Conservation (phyloP, 208 protist species). For the Vickermania ingenoplastis region DNA sequence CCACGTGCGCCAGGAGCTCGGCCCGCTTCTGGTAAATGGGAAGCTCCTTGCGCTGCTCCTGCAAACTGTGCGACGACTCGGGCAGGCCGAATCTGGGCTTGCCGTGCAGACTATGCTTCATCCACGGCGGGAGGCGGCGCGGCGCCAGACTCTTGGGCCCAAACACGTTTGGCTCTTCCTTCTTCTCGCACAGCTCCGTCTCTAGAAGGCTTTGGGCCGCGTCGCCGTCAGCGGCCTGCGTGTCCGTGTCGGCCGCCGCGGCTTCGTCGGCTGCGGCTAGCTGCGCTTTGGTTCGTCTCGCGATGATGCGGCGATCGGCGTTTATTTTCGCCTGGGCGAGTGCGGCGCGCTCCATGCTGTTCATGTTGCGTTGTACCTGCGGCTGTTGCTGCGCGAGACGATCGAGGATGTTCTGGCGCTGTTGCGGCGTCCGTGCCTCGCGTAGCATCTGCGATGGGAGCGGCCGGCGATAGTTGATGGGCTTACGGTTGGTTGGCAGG, state of each 20-base stretch:
- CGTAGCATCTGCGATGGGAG: constrained; percentile 76
- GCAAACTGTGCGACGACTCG: constrained; percentile 38
- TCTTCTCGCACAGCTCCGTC: constrained; percentile 50
- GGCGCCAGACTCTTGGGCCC: constrained; percentile 29
- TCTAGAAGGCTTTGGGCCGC: constrained; percentile 39
- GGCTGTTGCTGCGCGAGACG: constrained; percentile 43
- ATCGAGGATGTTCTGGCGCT: constrained; percentile 70
- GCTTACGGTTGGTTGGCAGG: constrained; percentile 37
- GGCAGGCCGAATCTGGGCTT: constrained; percentile 62
- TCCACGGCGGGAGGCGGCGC: constrained; percentile 69
- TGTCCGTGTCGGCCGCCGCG: neutral
- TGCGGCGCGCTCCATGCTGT: constrained; percentile 70
- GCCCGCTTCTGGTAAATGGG: constrained; percentile 94
- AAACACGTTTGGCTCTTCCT: constrained; percentile 49
- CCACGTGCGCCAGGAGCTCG: constrained; percentile 82
- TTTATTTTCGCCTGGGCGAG: constrained; percentile 67
- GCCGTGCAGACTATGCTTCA: constrained; percentile 61
- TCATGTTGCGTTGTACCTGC: constrained; percentile 41
- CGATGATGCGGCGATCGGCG: constrained; percentile 69
- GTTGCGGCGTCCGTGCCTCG: constrained; percentile 60
- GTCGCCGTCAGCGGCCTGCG: too few species aligned
- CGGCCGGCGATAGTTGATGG: constrained; percentile 73
- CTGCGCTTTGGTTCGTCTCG: constrained; percentile 18
- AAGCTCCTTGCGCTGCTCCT: constrained; percentile 76
- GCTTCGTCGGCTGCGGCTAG: constrained; percentile 17